Evolutionary conservation across 371 early-diverging fungal species (phyloP).

Genomic region (Mucor plumbeus): DNA sequence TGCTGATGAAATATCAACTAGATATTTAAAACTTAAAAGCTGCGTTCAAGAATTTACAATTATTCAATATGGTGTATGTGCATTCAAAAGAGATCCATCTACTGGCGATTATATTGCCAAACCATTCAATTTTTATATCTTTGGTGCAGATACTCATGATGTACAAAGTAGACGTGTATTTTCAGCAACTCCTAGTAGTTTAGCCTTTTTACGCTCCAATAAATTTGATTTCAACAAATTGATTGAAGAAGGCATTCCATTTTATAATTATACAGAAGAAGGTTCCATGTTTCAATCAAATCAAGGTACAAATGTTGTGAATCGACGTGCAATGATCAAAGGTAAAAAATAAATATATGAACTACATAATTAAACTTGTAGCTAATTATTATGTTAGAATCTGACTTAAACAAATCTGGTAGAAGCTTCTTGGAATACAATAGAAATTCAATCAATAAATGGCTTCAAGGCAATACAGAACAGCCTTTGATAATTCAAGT

Average conservation of each 20-base stretch:
- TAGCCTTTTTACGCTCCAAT: conserved; percentile 55
- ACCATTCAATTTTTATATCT: conserved; percentile 89
- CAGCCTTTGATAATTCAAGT: conserved; percentile 48
- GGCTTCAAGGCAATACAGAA: conserved; percentile 41
- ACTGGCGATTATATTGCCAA: conserved; percentile 65
- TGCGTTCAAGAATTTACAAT: conserved; percentile 64
- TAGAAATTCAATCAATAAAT: conserved; percentile 27
- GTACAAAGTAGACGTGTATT: conserved; percentile 61
- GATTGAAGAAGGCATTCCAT: conserved; percentile 53
- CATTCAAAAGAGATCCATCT: conserved; percentile 59
- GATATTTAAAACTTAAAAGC: conserved; percentile 63
- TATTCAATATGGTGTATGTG: conserved; percentile 82
- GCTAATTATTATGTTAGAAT: conserved; percentile 3
- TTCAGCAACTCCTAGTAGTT: conserved; percentile 65
- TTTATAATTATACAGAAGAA: conserved; percentile 46
- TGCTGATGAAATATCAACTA: conserved; percentile 55
- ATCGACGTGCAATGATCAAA: conserved; percentile 12
- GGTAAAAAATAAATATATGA: conserved; percentile 2
- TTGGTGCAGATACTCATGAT: conserved; percentile 57
- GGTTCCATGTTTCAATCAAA: conserved; percentile 14
- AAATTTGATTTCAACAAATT: conserved; percentile 84
- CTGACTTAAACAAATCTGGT: conserved; percentile 12
- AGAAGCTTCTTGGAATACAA: conserved; percentile 25
- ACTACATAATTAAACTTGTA: no score
- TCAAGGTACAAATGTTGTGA: conserved; percentile 24